phyloP scores from a whole-genome alignment of 1,139 yeast species.

The Arxiozyma bovina region DNA sequence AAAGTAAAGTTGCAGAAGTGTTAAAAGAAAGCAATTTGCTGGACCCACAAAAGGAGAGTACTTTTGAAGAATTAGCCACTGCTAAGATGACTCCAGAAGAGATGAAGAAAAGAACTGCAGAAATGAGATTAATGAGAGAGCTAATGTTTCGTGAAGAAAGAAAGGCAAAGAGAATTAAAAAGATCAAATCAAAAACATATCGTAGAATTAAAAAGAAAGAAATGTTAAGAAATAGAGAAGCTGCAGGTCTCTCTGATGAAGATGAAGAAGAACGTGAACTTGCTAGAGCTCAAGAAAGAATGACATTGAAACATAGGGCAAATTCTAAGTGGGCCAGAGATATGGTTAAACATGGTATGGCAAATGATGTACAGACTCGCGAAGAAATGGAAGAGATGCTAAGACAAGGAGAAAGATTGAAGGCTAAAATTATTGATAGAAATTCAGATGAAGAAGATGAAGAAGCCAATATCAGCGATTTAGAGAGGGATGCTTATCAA shows the following conservation, averaged over 20 bases:
- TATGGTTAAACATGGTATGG: conserved; percentile 81
- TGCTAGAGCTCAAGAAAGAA: conserved; percentile 81
- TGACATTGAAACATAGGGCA: conserved; percentile 83
- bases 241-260: conserved; percentile 53
- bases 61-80: conserved; percentile 81
- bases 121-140: conserved; percentile 86
- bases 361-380: conserved; percentile 76
- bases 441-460: conserved; percentile 35
- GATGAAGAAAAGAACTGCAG: conserved; percentile 64
- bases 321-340: conserved; percentile 86
- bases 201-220: conserved; percentile 84
- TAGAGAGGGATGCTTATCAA: conserved; percentile 34
- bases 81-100: conserved; percentile 79
- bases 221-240: conserved; percentile 54
- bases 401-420: conserved; percentile 71
- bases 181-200: conserved; percentile 86
- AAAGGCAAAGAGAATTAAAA: conserved; percentile 82
- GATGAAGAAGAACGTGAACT: conserved; percentile 59
- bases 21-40: conserved; percentile 56
- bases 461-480: conserved; percentile 46
- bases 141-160: conserved; percentile 92
- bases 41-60: conserved; percentile 68
- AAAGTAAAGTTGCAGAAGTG: conserved; percentile 53
- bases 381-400: conserved; percentile 92
- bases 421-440: conserved; percentile 64